phyloP scores from a whole-genome alignment of 441 rosid species.

The Brassica balearica region DNA sequence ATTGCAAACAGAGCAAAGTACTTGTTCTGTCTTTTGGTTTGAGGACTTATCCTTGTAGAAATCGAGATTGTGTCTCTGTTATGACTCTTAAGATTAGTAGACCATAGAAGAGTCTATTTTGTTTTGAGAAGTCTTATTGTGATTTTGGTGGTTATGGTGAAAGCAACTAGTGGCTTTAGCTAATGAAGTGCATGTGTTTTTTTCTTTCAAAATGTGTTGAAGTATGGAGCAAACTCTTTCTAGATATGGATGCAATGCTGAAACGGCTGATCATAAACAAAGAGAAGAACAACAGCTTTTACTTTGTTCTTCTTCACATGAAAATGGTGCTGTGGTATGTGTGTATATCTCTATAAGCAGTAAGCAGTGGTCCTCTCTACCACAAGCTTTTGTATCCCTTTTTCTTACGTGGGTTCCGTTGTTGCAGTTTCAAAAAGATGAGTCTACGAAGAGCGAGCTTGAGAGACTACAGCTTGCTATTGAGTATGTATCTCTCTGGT shows the following conservation, averaged over 20 bases:
- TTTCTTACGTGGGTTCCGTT: background rate
- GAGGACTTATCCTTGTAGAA: background rate
- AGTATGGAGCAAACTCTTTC: constrained; percentile 42
- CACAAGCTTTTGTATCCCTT: background rate
- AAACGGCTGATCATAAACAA: constrained; percentile 24
- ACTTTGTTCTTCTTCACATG: constrained; percentile 23
- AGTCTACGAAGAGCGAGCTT: constrained; percentile 28
- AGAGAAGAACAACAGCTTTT: constrained; percentile 30
- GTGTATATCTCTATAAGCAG: background rate
- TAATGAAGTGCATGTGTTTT: constrained; percentile 9
- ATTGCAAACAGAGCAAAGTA: constrained; percentile 21
- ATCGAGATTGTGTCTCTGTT: background rate
- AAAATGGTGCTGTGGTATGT: constrained; percentile 33
- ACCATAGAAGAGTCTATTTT: background rate
- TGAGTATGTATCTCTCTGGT: constrained; percentile 33
- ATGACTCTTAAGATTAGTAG: background rate
- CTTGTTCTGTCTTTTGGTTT: background rate
- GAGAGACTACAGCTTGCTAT: constrained; percentile 41
- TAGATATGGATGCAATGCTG: constrained; percentile 33
- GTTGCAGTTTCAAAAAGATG: constrained; percentile 34
- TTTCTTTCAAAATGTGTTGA: background rate
- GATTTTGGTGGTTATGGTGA: constrained; percentile 18
- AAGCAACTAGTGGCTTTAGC: background rate
- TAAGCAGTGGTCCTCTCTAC: background rate
- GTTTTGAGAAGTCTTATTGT: background rate